Evolutionary conservation across 2,329 filamentous ascomycete species (phyloP), one percentile per base, ranked within the genome.

Genomic region (Phialophora tarda): DNA sequence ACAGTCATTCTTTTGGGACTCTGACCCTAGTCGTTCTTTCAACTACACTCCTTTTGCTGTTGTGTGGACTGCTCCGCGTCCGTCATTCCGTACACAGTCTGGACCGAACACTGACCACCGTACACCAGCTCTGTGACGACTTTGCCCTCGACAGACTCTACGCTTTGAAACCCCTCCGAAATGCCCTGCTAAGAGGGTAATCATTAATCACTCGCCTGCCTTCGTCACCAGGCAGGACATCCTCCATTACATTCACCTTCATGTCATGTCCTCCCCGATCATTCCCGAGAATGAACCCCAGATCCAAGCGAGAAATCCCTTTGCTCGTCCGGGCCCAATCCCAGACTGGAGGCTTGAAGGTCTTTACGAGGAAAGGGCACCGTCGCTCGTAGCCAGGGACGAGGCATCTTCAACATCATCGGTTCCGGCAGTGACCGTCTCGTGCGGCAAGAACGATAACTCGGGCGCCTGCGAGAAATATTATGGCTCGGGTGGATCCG

Each of bases 401-500:
- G 66, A 66, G n/a, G 64, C 68, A 7, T 61, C 62, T 26, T 59
- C 64, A 14, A 56, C 61, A 58, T 61, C 62, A 4, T 38, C 57
- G 12, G 62, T 50, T 56, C 21, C 57, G 28, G 24, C 67, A 32
- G 41, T 59, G 11, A 63, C 62, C 21, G 48, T 55, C 6, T 66
- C 68, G 8, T 68, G 68, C 61, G 68, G 63, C 1, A 57, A 60
- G 30, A 60, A 67, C 28, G 66, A 69, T 54, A 69, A 59, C 24
- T 62, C 66, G 8, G 68, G 66, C 12, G 41, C 68, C 8, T 70
- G 68, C 26, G 66, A 70, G 50, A 58, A 60, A 44, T 66, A 63
- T 53, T 66, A 58, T 50, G 48, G 60, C 32, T 59, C 67, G 21
- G 50, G 47, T 53, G 66, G 68, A 48, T 82, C 79, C 50, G 81